Base-by-base conservation (phyloP, 2,329 filamentous ascomycete genomes). In the Trichoderma gracile region DNA sequence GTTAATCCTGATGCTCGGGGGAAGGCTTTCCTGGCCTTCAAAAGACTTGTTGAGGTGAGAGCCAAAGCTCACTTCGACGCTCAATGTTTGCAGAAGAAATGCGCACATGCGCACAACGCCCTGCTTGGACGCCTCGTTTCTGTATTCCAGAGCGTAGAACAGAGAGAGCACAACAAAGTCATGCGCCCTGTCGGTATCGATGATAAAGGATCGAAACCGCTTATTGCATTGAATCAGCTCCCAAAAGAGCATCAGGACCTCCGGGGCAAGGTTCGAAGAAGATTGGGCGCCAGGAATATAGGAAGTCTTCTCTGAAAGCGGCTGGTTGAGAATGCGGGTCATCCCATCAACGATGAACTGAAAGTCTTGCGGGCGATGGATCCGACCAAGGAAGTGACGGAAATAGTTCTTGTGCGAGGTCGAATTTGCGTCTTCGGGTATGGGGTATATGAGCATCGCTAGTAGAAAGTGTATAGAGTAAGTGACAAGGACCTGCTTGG, bases 241-340 rank as follows among this genome's bases (percentile, higher is more conserved):
- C 95, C 95, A 99, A 74, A 98, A 97, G 2, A 99, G 83, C 85
- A 97, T 95, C 63, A 98, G 88, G 80, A 96, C 96, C 77, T 99
- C 95, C 1, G 95, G 93, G 0, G 93, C 92, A 83, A 94, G 96
- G 73, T 91, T 92, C 59, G 92, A 81, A 0, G 90, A 86, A 54
- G 89, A 86, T 71, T 96, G 92, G 45, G 89, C 89, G 5, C 93
- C 92, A 0, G 94, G 93, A 2, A 97, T 86, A 75, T 97, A 97
- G 1, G 93, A 94, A 12, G 86, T 86, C 65, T 92, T 96, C 49
- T 92, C 89, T 78, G 96, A 92, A 67, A 97, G 87, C 25, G 94
- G 94, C 70, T 97, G 94, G 70, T 96, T 95, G 57, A 99, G 81
- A 54, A 98, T 91, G 70, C 93, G 87, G 0, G 89, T 93, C 89